A percentile compares a stretch with the other conserved stretches of the same genome.
Evolutionary conservation across 2,329 filamentous ascomycete species (phyloP).

Genomic region (Verticillium zaregamsianum): DNA sequence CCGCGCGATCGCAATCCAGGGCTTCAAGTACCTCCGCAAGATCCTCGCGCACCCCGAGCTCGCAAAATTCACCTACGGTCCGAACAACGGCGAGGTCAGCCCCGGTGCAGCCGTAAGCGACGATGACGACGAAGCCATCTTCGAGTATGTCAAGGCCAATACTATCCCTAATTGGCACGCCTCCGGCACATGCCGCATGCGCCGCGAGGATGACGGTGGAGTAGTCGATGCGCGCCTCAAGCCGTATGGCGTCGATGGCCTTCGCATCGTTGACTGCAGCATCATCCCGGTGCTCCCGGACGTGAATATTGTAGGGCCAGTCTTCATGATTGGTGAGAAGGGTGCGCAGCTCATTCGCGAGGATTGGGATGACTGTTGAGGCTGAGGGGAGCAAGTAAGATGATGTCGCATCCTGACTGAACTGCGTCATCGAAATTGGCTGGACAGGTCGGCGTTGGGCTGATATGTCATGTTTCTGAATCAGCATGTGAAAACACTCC

Average conservation of each 20-base stretch:
- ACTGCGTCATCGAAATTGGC: neutral
- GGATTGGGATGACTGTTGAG: constrained; percentile 13
- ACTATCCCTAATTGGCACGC: constrained; percentile 35
- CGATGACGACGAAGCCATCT: constrained; percentile 20
- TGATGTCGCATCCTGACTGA: neutral
- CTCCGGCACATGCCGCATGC: constrained; percentile 46
- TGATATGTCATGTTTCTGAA: neutral
- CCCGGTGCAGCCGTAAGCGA: constrained; percentile 15
- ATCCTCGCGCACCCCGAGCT: constrained; percentile 20
- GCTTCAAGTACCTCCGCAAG: constrained; percentile 25
- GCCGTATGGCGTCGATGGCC: constrained; percentile 51
- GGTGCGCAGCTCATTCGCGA: constrained; percentile 23
- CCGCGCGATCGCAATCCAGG: constrained; percentile 24
- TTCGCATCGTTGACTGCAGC: constrained; percentile 42
- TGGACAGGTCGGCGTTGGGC: neutral
- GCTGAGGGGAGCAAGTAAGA: neutral
- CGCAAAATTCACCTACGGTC: constrained; percentile 17
- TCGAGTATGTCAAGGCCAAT: constrained; percentile 21
- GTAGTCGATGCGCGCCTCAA: constrained; percentile 28
- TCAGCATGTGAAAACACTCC: neutral
- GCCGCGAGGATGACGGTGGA: constrained; percentile 24
- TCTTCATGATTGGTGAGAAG: constrained; percentile 25
- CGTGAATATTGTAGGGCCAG: constrained; percentile 22
- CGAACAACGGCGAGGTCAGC: constrained; percentile 18
- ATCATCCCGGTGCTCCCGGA: constrained; percentile 39